A percentile compares a stretch with the other conserved stretches of the same genome.
Conservation (phyloP, 2,329 filamentous ascomycete species). For the Taxawa tesnikishii region DNA sequence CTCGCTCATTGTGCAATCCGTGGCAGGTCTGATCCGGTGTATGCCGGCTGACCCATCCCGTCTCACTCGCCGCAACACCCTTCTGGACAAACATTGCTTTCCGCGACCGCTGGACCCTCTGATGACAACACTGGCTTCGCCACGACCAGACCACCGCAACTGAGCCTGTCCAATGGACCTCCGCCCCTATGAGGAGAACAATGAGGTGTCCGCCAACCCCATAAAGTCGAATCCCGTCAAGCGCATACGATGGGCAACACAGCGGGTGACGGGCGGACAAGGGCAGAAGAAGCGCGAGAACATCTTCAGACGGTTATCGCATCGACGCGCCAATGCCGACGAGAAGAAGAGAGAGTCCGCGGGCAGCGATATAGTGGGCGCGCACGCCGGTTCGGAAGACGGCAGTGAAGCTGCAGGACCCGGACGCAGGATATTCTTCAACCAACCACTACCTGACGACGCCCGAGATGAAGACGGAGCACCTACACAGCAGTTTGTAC, state of each 20-base stretch:
- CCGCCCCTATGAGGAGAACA: conserved; percentile 23
- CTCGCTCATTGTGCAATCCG: too few relatives aligned
- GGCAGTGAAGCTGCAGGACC: conserved; percentile 21
- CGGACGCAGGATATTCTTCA: conserved; percentile 66
- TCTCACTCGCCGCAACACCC: too few relatives aligned
- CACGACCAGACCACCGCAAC: neutral
- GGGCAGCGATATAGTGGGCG: conserved; percentile 27
- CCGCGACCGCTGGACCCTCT: too few relatives aligned
- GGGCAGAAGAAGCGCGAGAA: conserved; percentile 70
- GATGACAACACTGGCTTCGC: neutral
- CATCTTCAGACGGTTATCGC: conserved; percentile 53
- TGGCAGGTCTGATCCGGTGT: too few relatives aligned
- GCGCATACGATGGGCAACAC: conserved; percentile 91
- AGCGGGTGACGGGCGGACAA: conserved; percentile 64
- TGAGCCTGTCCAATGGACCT: conserved; percentile 6
- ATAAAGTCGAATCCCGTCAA: conserved; percentile 39
- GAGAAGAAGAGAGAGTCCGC: conserved; percentile 29
- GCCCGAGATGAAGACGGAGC: conserved; percentile 71
- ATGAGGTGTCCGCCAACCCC: conserved; percentile 41
- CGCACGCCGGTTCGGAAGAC: conserved; percentile 25
- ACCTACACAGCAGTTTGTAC: conserved; percentile 56
- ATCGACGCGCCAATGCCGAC: conserved; percentile 11
- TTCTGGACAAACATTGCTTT: too few relatives aligned
- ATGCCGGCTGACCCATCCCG: too few relatives aligned
- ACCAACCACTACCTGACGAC: conserved; percentile 62